phyloP scores from a whole-genome alignment of 1,284 basidiomycete species.

The Apiotrichum veenhuisii region DNA sequence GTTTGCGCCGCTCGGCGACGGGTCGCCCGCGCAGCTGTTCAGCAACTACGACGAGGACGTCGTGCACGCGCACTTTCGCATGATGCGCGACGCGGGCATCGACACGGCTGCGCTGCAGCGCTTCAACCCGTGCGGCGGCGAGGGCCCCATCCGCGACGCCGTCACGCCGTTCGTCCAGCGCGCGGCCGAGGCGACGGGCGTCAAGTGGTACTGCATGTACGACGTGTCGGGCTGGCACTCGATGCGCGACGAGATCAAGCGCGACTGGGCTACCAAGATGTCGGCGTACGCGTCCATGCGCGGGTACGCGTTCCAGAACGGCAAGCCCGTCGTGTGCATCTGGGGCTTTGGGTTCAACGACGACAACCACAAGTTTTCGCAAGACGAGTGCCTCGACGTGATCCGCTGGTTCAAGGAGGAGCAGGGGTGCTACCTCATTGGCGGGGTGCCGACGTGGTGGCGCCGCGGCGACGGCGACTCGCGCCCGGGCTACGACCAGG shows the following conservation, averaged over 20 bases:
- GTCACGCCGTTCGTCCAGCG: slow-evolving; percentile 8
- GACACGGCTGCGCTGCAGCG: slow-evolving; percentile 23
- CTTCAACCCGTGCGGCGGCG: slow-evolving; percentile 18
- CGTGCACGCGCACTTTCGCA: slow-evolving; percentile 14
- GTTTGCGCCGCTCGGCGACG: neutral
- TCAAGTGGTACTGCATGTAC: slow-evolving; percentile 24
- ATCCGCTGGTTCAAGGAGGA: slow-evolving; percentile 17
- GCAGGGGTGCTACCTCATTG: slow-evolving; percentile 13
- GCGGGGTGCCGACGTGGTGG: slow-evolving; percentile 23
- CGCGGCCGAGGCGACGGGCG: slow-evolving; percentile 10
- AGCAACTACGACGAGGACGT: slow-evolving; percentile 13
- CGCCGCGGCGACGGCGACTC: slow-evolving; percentile 12
- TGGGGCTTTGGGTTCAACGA: slow-evolving; percentile 24
- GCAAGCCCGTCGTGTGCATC: slow-evolving; percentile 19
- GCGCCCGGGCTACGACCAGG: slow-evolving; percentile 9
- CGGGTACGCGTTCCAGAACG: slow-evolving; percentile 16
- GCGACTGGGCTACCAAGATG: slow-evolving; percentile 19
- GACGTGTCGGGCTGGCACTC: slow-evolving; percentile 15
- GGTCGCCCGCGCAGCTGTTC: slow-evolving; percentile 13
- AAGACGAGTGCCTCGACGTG: slow-evolving; percentile 13
- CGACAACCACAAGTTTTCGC: slow-evolving; percentile 7
- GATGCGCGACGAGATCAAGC: slow-evolving; percentile 11
- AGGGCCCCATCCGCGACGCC: slow-evolving; percentile 18
- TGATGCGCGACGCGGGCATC: slow-evolving; percentile 17
- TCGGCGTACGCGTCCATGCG: slow-evolving; percentile 5